Conservation (phyloP, 768 basidiomycete genomes). For the Kwoniella sp. region DNA sequence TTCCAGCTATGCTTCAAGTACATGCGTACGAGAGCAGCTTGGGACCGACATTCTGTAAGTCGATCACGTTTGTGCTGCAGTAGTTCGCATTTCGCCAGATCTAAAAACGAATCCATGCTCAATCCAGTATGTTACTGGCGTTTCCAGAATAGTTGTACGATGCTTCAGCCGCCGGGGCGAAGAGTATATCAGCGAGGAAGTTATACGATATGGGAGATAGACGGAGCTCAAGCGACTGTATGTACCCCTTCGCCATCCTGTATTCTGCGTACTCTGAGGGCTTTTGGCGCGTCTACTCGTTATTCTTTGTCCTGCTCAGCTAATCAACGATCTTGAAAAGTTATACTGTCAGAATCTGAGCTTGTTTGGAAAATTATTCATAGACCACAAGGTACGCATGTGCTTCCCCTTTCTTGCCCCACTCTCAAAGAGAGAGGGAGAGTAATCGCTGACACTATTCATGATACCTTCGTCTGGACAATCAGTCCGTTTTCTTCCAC, state of each 20-base stretch:
- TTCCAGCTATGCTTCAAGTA: constrained; percentile 83
- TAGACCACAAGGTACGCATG: constrained; percentile 97
- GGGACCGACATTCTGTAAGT: constrained; percentile 68
- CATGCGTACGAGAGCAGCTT: constrained; percentile 72
- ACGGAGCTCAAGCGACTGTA: constrained; percentile 83
- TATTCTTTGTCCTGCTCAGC: background rate
- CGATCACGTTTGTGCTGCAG: no score
- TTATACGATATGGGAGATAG: constrained; percentile 92
- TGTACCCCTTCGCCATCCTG: constrained; percentile 35
- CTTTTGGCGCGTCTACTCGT: background rate
- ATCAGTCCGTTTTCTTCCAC: constrained; percentile 52
- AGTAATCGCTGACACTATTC: background rate
- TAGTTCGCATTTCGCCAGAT: no score
- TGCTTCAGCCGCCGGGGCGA: constrained; percentile 70
- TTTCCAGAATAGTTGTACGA: constrained; percentile 6
- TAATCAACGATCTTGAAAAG: constrained; percentile 47
- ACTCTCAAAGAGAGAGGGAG: no score
- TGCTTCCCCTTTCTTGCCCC: no score
- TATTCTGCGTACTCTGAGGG: background rate
- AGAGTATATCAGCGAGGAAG: constrained; percentile 89
- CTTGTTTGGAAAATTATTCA: constrained; percentile 96
- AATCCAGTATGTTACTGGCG: background rate
- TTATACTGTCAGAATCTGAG: constrained; percentile 95
- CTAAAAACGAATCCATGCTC: background rate
- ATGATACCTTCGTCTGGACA: no score